Evolutionary conservation across 2,329 filamentous ascomycete genomes (phyloP).

Genomic region (Aspergillus glaucus): DNA sequence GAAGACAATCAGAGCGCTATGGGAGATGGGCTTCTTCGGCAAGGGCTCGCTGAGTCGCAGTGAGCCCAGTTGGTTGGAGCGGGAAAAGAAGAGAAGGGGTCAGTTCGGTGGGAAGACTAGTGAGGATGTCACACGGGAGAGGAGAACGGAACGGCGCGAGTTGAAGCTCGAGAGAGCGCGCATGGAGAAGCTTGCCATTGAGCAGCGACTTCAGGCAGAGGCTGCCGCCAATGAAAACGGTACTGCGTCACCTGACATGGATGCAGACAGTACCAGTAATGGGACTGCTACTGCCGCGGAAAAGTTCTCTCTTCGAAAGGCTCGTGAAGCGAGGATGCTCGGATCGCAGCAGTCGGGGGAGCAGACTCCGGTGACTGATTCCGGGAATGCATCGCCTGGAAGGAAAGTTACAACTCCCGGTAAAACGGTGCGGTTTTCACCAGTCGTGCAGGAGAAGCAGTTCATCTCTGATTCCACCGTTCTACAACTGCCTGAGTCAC

Average conservation of each 20-base stretch:
- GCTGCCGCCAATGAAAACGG: constrained; percentile 26
- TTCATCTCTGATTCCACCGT: constrained; percentile 35
- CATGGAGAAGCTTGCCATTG: constrained; percentile 75
- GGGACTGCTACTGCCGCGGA: constrained; percentile 16
- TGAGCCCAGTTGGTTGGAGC: constrained; percentile 86
- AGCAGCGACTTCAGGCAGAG: constrained; percentile 60
- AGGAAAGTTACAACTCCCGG: constrained; percentile 10
- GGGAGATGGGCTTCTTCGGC: constrained; percentile 97
- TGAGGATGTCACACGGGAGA: constrained; percentile 69
- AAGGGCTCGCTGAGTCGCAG: constrained; percentile 90
- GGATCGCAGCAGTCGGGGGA: constrained; percentile 15
- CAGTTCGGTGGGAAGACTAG: constrained; percentile 62
- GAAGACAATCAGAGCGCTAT: constrained; percentile 69
- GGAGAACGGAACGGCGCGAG: constrained; percentile 72
- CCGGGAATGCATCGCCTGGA: constrained; percentile 6
- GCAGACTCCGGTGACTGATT: constrained; percentile 8
- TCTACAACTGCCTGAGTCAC: constrained; percentile 9
- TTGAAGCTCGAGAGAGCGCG: constrained; percentile 91
- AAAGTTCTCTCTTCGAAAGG: constrained; percentile 30
- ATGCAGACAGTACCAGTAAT: constrained; percentile 13
- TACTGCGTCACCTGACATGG: constrained; percentile 6
- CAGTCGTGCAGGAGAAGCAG: constrained; percentile 59
- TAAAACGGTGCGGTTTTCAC: constrained; percentile 67
- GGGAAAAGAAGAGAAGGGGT: constrained; percentile 68
- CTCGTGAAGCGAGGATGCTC: constrained; percentile 23